Base-by-base conservation (phyloP, 768 basidiomycete genomes). In the Lenzites betulinus region DNA sequence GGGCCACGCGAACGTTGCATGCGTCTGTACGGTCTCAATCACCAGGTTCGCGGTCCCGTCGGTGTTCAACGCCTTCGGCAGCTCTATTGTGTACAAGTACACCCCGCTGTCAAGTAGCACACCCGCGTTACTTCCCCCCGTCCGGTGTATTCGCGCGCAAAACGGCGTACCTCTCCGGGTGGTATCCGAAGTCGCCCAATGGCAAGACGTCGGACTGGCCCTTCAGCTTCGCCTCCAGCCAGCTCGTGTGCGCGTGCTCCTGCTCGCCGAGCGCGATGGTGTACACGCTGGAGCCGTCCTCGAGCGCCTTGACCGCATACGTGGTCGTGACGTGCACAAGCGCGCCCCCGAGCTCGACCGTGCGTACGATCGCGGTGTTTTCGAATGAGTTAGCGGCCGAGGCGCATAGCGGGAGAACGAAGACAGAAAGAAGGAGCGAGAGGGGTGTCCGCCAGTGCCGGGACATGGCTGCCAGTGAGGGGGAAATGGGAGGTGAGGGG, bases 241-340 rank as follows among this genome's bases (percentile, higher is more conserved):
- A 92, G 71, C 88, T 92, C 20, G 89, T 90, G 66, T 78, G 82
- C 62, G 79, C 72, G 59, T 79, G 82, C 65, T 94, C 91, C 26
- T 79, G 77, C 65, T 80, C 78, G 11, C 83, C 79, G 28, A 93
- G 77, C 16, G 87, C 84, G 65, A 93, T 73, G 50, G 86, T 84
- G 70, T 94, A 94, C 47, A 81, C 77, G 33, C 79, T 79, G 20
- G 86, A 80, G 35, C 77, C 81, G 60, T 83, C 77, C 64, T 84
- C 80, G 44, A 89, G 81, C 38, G 91, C 84, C 70, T 85, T 90
- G 71, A 93, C 84, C 20, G 90, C 86, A 75, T 89, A 97, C 49
- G 93, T 91, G 47, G 95, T 96, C 54, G 87, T 91, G 79, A 95
- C 85, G 77, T 90, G 88, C 57, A 93, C 89, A 23, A 93, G 81